Evolutionary conservation across 1,284 basidiomycete species (phyloP).

Genomic region (Cryptococcus neoformans): DNA sequence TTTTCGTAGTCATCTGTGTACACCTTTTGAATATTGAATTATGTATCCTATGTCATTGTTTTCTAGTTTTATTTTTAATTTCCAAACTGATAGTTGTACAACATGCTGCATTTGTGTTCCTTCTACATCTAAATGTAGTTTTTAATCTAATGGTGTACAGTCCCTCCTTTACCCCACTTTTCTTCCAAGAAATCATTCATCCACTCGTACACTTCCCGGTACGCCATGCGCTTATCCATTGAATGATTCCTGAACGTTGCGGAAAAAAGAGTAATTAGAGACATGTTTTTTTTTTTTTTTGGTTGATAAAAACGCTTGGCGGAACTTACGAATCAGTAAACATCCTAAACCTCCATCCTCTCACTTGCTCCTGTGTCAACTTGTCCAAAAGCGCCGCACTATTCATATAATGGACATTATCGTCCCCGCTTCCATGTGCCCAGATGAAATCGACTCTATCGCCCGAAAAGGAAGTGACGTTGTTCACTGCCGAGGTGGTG

Average conservation of each 20-base stretch:
- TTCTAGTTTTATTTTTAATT: no score
- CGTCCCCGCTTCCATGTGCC: slow-evolving; percentile 89
- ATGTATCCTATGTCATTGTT: no score
- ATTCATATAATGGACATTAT: slow-evolving; percentile 90
- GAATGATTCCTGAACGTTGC: slow-evolving; percentile 63
- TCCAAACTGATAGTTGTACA: background rate
- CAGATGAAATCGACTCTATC: slow-evolving; percentile 67
- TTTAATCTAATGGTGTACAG: slow-evolving; percentile 23
- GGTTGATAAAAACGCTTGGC: no score
- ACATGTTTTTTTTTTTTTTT: background rate
- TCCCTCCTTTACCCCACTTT: slow-evolving; percentile 85
- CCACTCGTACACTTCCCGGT: slow-evolving; percentile 81
- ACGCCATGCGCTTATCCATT: slow-evolving; percentile 69
- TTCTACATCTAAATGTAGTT: background rate
- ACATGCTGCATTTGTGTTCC: background rate
- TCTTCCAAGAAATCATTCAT: slow-evolving; percentile 78
- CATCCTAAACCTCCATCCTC: slow-evolving; percentile 86
- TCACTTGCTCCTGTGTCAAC: slow-evolving; percentile 71
- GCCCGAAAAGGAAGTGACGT: slow-evolving; percentile 76
- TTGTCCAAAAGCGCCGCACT: slow-evolving; percentile 87
- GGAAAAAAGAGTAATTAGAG: background rate
- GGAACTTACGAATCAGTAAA: slow-evolving; percentile 82
- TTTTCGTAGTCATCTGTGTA: no score
- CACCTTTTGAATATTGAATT: no score
- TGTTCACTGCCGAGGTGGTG: slow-evolving; percentile 74